A percentile compares a stretch with the other conserved stretches of the same genome.
phyloP scores from a whole-genome alignment of 2,329 filamentous ascomycete genomes.

The Diplodia sapinea region DNA sequence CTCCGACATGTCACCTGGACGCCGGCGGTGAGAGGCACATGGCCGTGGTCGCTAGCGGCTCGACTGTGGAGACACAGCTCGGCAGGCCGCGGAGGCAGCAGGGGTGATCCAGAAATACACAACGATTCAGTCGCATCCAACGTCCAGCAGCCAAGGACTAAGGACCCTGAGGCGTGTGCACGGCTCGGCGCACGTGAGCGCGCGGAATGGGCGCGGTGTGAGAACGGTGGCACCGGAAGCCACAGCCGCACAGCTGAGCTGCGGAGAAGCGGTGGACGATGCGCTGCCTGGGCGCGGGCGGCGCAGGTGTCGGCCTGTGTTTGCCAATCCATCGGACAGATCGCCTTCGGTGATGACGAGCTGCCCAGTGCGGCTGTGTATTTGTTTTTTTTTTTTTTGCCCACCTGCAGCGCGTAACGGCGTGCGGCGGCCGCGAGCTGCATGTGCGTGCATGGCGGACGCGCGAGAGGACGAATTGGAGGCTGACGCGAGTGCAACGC shows the following conservation, averaged over 20 bases:
- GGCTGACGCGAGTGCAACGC: slow-evolving; percentile 26
- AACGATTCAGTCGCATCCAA: neutral
- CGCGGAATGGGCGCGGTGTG: neutral
- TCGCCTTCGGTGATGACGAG: slow-evolving; percentile 12
- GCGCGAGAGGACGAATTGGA: slow-evolving; percentile 5
- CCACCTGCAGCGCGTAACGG: slow-evolving; percentile 23
- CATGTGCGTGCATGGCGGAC: neutral
- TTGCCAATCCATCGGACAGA: slow-evolving; percentile 18
- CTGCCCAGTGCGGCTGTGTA: slow-evolving; percentile 19
- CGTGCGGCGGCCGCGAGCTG: neutral
- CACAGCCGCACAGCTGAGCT: neutral
- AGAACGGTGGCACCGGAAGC: slow-evolving; percentile 10
- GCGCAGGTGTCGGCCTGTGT: slow-evolving; percentile 16
- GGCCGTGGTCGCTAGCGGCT: slow-evolving; percentile 23
- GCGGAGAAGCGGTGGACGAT: slow-evolving; percentile 23
- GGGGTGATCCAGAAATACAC: neutral
- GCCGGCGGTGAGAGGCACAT: slow-evolving; percentile 12
- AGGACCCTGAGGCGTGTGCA: too few species aligned
- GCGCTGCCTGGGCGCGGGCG: neutral
- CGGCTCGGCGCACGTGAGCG: slow-evolving; percentile 18
- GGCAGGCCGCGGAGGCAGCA: slow-evolving; percentile 6
- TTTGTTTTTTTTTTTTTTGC: slow-evolving; percentile 9
- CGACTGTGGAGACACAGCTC: slow-evolving; percentile 10
- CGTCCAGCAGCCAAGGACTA: neutral
- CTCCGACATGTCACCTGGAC: slow-evolving; percentile 23